Conservation (phyloP, 2,329 filamentous ascomycete species). For the Cytospora schulzeri region DNA sequence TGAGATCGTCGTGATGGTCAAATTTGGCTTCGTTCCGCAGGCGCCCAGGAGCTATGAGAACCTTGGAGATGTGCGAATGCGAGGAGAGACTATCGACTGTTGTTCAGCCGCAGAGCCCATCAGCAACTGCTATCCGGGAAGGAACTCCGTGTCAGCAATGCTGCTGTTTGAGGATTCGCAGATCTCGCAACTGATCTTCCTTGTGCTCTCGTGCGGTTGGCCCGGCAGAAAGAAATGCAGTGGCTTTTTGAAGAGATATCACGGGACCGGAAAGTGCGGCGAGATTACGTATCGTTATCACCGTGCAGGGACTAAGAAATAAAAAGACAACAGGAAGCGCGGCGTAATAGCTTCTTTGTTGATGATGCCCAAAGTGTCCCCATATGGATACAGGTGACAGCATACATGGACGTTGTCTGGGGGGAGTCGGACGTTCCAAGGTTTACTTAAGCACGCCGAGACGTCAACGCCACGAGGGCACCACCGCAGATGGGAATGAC, state of each 20-base stretch:
- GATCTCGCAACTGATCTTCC: background rate
- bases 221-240: background rate
- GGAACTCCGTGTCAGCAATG: background rate
- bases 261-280: background rate
- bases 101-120: background rate
- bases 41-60: background rate
- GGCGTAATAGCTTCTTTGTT: background rate
- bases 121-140: background rate
- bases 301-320: background rate
- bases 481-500: slow-evolving; percentile 7
- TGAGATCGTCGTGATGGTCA: background rate
- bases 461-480: slow-evolving; percentile 20
- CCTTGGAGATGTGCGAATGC: no score
- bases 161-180: background rate
- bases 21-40: background rate
- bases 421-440: background rate
- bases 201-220: background rate
- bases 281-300: background rate
- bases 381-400: background rate
- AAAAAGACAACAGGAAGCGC: background rate
- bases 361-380: background rate
- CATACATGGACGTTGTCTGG: no score
- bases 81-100: background rate
- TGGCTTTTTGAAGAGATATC: background rate
- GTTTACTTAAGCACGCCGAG: slow-evolving; percentile 16